Percentiles rank a stretch among this genome's conserved stretches.
phyloP scores from a whole-genome alignment of 2,329 filamentous ascomycete genomes.

The Xylariaceae sp. region DNA sequence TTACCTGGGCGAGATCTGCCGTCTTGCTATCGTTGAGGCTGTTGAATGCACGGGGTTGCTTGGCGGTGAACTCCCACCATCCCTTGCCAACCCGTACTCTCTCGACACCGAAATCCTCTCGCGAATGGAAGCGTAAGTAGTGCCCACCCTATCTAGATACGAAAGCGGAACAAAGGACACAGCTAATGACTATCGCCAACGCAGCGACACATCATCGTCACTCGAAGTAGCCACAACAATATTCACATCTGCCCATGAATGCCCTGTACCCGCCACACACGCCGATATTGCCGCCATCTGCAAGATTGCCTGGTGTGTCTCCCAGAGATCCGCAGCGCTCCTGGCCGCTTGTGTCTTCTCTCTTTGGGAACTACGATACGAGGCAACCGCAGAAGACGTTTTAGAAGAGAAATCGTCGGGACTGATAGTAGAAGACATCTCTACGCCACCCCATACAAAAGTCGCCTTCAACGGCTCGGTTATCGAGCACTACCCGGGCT shows the following conservation, averaged over 20 bases:
- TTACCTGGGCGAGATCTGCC: slow-evolving; percentile 65
- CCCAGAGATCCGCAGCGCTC: slow-evolving; percentile 57
- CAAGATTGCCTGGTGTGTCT: slow-evolving; percentile 52
- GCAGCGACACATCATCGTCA: slow-evolving; percentile 44
- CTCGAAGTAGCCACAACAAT: slow-evolving; percentile 44
- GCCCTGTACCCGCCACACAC: slow-evolving; percentile 29
- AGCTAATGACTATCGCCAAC: no score
- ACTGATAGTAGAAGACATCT: slow-evolving; percentile 22
- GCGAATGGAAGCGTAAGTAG: slow-evolving; percentile 53
- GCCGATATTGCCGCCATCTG: slow-evolving; percentile 53
- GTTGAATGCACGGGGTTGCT: slow-evolving; percentile 53
- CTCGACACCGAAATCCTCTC: slow-evolving; percentile 61
- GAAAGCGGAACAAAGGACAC: no score
- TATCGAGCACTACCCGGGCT: slow-evolving; percentile 73
- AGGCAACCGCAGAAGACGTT: slow-evolving; percentile 41
- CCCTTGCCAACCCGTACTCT: slow-evolving; percentile 52
- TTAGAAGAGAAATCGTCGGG: slow-evolving; percentile 44
- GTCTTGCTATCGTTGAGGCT: slow-evolving; percentile 57
- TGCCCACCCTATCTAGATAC: neutral
- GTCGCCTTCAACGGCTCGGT: slow-evolving; percentile 81
- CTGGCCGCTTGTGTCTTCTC: slow-evolving; percentile 58
- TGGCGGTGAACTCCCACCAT: slow-evolving; percentile 55
- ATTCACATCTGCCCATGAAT: slow-evolving; percentile 52
- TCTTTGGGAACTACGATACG: slow-evolving; percentile 56
- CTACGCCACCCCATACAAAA: slow-evolving; percentile 44